Base-by-base conservation (phyloP, 192 early-diverging fungal genomes). In the Entrophospora sp. region DNA sequence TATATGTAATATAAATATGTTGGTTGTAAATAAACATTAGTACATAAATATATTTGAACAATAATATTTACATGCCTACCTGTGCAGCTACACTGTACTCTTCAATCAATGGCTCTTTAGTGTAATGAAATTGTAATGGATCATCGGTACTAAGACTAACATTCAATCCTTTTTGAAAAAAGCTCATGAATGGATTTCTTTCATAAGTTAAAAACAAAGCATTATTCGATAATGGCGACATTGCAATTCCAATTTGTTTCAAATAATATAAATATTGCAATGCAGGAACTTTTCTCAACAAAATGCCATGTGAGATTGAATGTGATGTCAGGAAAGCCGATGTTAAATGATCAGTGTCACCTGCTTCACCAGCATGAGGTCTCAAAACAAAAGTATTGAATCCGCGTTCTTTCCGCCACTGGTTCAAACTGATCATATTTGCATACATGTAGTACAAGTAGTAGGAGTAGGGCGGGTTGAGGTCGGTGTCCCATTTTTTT, bases 211-310 rank as follows among this genome's bases (percentile, higher is more conserved):
- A 75, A 70, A 97, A 97, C 30, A 97, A 75, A 2, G 95, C 93
- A 71, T 97, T 97, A 81, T 97, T 97, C 30, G 92, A 94, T 3
- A 97, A 80, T 20, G 95, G 95, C 12, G 90, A 93, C 95, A 97
- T 95, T 62, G 95, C 93, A 66, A 97, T 88, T 20, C 92, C 93
- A 44, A 97, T 93, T 68, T 97, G 95, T 71, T 92, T 87, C 58
- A 97, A 71, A 68, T 97, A 97, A 74, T 85, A 96, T 66, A 97
- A 79, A 68, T 97, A 97, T 75, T 97, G 93, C 31, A 97, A 73
- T 0, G 88, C 95, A 2, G 95, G 95, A 5, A 95, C 92, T 66
- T 97, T 97, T 31, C 95, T 85, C 48, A 97, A 72, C 24, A 94
- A 70, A 61, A 97, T 97, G 38, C 95, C 95, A 72, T 97, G 95